These are phyloP conservation scores for Rhodofomes roseus DNA, from an alignment of 1,284 basidiomycete species.

Conservation along the genomic window DNA sequence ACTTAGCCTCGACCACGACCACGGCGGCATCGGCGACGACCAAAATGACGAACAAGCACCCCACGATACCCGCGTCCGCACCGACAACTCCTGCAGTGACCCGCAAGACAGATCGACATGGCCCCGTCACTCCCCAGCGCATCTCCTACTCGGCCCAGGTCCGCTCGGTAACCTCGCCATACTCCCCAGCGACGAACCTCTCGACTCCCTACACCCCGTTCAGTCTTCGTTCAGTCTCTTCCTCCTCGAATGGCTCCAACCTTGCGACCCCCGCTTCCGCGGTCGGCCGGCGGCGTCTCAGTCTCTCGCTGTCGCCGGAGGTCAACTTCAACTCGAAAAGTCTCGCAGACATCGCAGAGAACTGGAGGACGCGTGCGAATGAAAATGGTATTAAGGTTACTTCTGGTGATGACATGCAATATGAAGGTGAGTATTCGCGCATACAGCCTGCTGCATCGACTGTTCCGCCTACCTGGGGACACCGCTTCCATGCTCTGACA, in stretches of 20 bases:
- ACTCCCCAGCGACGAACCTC: slow-evolving; percentile 37
- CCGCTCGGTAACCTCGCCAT: slow-evolving; percentile 37
- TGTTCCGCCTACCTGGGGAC: background rate
- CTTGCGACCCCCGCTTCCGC: slow-evolving; percentile 49
- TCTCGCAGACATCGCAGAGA: slow-evolving; percentile 59
- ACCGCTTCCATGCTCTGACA: background rate
- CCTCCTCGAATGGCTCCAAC: slow-evolving; percentile 49
- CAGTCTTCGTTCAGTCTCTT: slow-evolving; percentile 57
- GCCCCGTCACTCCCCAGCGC: slow-evolving; percentile 45
- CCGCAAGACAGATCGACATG: slow-evolving; percentile 35
- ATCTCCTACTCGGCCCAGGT: slow-evolving; percentile 31
- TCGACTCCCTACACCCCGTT: slow-evolving; percentile 64
- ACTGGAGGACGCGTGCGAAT: slow-evolving; percentile 68
- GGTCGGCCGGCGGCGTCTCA: slow-evolving; percentile 35
- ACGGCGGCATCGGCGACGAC: slow-evolving; percentile 21
- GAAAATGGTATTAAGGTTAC: slow-evolving; percentile 70
- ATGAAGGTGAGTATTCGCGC: slow-evolving; percentile 37
- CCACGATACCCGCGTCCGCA: slow-evolving; percentile 38
- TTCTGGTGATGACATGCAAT: slow-evolving; percentile 45
- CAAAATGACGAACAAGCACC: slow-evolving; percentile 26
- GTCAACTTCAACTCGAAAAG: slow-evolving; percentile 24
- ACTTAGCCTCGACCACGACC: slow-evolving; percentile 18
- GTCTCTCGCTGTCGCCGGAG: slow-evolving; percentile 30
- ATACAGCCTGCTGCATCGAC: background rate
- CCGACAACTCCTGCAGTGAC: slow-evolving; percentile 42